phyloP scores from a whole-genome alignment of 2,329 filamentous ascomycete genomes.

The Talaromyces sp. region DNA sequence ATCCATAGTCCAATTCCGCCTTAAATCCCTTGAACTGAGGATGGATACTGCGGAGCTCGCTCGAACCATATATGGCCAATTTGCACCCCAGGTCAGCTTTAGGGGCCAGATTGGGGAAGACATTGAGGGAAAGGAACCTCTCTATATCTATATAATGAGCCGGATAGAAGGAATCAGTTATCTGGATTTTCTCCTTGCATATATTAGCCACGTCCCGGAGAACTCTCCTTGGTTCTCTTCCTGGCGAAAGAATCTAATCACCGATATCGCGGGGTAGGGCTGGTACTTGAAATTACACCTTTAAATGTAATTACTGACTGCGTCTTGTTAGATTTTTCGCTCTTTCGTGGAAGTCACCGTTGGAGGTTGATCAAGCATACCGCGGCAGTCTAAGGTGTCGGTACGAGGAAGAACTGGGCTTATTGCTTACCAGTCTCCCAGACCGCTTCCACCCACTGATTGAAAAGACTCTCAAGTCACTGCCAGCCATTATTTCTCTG shows the following conservation, averaged over 20 bases:
- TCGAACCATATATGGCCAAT: constrained; percentile 26
- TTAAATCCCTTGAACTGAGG: constrained; percentile 30
- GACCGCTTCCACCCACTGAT: constrained; percentile 31
- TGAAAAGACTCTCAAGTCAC: constrained; percentile 24
- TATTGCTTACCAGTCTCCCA: constrained; percentile 31
- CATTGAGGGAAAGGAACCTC: constrained; percentile 25
- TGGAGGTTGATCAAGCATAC: constrained; percentile 24
- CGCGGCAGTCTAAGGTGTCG: constrained; percentile 19
- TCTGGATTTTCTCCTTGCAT: constrained; percentile 33
- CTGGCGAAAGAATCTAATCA: constrained; percentile 33
- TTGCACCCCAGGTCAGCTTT: constrained; percentile 25
- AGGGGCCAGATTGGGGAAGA: constrained; percentile 25
- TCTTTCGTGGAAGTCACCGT: constrained; percentile 33
- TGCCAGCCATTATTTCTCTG: constrained; percentile 32
- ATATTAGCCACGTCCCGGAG: constrained; percentile 26
- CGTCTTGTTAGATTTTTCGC: constrained; percentile 34
- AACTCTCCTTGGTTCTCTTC: constrained; percentile 28
- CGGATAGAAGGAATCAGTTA: constrained; percentile 30
- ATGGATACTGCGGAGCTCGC: constrained; percentile 27
- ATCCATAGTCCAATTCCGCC: constrained; percentile 37
- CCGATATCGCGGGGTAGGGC: constrained; percentile 27
- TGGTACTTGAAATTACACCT: neutral
- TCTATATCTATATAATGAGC: constrained; percentile 34
- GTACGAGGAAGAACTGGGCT: constrained; percentile 28
- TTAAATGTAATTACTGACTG: constrained; percentile 11